These are phyloP conservation scores for Bolboschoenus planiculmis DNA, from an alignment of 176 grass and related monocot species.

Conservation along the genomic window DNA sequence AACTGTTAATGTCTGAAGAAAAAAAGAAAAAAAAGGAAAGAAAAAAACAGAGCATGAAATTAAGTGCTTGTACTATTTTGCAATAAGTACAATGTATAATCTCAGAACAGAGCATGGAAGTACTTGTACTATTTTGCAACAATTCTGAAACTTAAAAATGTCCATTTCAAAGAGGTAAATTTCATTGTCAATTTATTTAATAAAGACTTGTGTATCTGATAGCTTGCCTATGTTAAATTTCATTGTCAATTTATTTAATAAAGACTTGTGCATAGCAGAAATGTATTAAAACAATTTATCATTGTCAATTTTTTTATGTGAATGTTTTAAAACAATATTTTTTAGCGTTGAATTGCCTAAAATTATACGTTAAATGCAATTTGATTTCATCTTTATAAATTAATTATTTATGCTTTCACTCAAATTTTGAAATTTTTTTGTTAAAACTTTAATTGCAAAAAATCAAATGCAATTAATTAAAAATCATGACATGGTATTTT, in stretches of 20 bases:
- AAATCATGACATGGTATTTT: too few species aligned
- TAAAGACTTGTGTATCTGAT: neutral
- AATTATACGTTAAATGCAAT: too few species aligned
- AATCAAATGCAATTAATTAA: too few species aligned
- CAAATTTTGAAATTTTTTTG: too few species aligned
- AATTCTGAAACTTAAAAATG: neutral
- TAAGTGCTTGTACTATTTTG: neutral
- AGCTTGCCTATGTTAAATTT: neutral
- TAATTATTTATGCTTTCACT: too few species aligned
- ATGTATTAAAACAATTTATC: neutral
- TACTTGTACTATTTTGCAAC: neutral
- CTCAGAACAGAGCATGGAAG: too few species aligned
- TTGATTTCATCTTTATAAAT: too few species aligned
- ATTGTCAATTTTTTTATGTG: neutral
- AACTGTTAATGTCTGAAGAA: neutral
- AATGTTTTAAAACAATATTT: too few species aligned
- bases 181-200: neutral
- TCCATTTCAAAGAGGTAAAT: neutral
- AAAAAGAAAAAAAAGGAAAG: neutral
- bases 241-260: neutral
- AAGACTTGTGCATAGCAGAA: neutral
- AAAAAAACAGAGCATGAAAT: too few species aligned
- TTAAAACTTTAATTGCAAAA: too few species aligned
- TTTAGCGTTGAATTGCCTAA: too few species aligned
- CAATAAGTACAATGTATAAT: neutral